Percentiles rank a stretch among this genome's conserved stretches.
These are phyloP conservation scores for Arthrobotrys pseudoclavata DNA, from an alignment of 2,329 filamentous ascomycete species.

Conservation along the genomic window DNA sequence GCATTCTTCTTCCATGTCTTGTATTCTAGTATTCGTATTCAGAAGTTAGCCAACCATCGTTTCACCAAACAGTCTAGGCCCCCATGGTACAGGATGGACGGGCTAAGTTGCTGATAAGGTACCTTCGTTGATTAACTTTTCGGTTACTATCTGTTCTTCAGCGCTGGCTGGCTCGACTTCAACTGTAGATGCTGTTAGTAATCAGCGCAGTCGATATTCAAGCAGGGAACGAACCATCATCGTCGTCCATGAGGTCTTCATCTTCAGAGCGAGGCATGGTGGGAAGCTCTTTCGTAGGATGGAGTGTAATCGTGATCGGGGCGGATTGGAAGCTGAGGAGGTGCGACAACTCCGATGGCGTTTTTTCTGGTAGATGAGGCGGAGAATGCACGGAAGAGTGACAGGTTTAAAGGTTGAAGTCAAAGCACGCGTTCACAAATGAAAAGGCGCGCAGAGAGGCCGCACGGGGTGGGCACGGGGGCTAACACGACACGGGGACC, in stretches of 20 bases:
- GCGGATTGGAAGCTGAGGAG: conserved; percentile 42
- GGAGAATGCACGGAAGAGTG: conserved; percentile 30
- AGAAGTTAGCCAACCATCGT: neutral
- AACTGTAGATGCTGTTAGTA: conserved; percentile 30
- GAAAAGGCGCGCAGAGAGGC: conserved; percentile 41
- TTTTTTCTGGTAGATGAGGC: conserved; percentile 64
- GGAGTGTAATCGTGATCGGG: neutral
- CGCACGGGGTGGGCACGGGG: neutral
- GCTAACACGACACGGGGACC: neutral
- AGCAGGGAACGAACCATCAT: conserved; percentile 60
- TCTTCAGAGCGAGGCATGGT: conserved; percentile 58
- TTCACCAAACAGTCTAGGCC: neutral
- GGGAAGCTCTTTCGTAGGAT: neutral
- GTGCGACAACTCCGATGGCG: conserved; percentile 70
- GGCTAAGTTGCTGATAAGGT: conserved; percentile 60
- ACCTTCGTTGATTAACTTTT: conserved; percentile 93
- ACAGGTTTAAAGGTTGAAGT: conserved; percentile 34
- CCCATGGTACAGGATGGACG: neutral
- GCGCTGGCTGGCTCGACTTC: conserved; percentile 37
- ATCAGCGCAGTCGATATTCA: neutral
- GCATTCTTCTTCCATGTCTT: conserved; percentile 99
- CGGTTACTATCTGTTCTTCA: conserved; percentile 69
- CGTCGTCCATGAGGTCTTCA: conserved; percentile 54
- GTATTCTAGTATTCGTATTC: conserved; percentile 77
- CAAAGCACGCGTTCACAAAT: conserved; percentile 44